Percentiles rank a stretch among this genome's conserved stretches.
Evolutionary conservation across 495 filamentous ascomycete genomes (phyloP).

Genomic region (Annulohypoxylon maeteangense): DNA sequence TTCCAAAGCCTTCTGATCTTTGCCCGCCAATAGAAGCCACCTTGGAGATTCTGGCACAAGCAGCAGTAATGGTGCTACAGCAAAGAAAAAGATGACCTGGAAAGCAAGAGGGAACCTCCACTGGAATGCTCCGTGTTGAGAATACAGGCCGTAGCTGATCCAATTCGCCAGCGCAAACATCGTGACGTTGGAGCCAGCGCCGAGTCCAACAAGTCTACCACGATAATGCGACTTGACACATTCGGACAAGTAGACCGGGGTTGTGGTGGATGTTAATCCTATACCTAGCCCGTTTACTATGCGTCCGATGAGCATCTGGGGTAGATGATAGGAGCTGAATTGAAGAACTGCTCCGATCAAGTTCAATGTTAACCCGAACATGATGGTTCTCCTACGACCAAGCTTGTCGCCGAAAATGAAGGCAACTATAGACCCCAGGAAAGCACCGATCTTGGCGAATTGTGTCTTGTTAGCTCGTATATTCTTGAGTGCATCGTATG

Average conservation of each 20-base stretch:
- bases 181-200: conserved; percentile 38
- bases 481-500: conserved; percentile 6
- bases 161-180: conserved; percentile 51
- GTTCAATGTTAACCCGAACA: conserved; percentile 67
- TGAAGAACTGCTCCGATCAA: conserved; percentile 63
- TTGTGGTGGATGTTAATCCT: conserved; percentile 67
- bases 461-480: conserved; percentile 31
- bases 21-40: conserved; percentile 44
- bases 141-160: conserved; percentile 54
- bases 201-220: conserved; percentile 53
- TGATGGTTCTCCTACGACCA: conserved; percentile 66
- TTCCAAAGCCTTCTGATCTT: conserved; percentile 45
- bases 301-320: conserved; percentile 70
- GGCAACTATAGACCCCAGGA: conserved; percentile 53
- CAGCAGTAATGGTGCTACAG: conserved; percentile 51
- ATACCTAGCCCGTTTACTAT: conserved; percentile 75
- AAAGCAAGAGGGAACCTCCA: conserved; percentile 65
- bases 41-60: conserved; percentile 53
- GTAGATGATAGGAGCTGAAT: conserved; percentile 47
- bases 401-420: conserved; percentile 54
- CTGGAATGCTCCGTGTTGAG: conserved; percentile 49
- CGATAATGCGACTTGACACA: conserved; percentile 61
- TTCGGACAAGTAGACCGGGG: conserved; percentile 69
- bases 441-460: conserved; percentile 45
- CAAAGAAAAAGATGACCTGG: conserved; percentile 58